These are phyloP conservation scores for Pyrenochaeta sp. DNA, from an alignment of 2,329 filamentous ascomycete species.

Conservation along the genomic window DNA sequence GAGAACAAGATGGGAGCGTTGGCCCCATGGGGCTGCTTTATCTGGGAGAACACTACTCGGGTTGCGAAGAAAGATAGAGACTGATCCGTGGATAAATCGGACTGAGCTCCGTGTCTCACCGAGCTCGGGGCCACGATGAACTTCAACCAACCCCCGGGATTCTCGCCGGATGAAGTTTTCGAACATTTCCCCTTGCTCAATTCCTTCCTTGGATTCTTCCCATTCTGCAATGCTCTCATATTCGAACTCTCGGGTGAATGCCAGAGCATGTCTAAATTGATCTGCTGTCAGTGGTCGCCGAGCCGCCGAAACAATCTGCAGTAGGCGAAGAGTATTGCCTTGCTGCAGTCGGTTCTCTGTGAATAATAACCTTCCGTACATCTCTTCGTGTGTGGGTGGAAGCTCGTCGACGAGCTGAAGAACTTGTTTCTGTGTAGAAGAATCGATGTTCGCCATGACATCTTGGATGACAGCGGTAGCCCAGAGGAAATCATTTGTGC, in stretches of 20 bases:
- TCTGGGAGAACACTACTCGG: background rate
- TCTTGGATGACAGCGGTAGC: background rate
- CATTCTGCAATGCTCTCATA: slow-evolving; percentile 3
- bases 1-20: background rate
- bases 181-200: slow-evolving; percentile 1
- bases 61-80: background rate
- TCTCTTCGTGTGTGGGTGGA: background rate
- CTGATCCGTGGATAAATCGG: background rate
- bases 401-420: background rate
- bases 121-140: background rate
- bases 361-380: background rate
- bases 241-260: background rate
- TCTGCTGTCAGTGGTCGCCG: background rate
- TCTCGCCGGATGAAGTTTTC: slow-evolving; percentile 1
- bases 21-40: background rate
- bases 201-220: background rate
- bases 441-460: background rate
- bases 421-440: background rate
- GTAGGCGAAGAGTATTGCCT: background rate
- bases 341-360: background rate
- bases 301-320: background rate
- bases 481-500: slow-evolving; percentile 3
- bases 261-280: background rate
- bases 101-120: background rate
- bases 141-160: background rate